Evolutionary conservation across 2,329 filamentous ascomycete genomes (phyloP), one percentile per base, ranked within the genome.

Genomic region (Xylariaceae sp.): DNA sequence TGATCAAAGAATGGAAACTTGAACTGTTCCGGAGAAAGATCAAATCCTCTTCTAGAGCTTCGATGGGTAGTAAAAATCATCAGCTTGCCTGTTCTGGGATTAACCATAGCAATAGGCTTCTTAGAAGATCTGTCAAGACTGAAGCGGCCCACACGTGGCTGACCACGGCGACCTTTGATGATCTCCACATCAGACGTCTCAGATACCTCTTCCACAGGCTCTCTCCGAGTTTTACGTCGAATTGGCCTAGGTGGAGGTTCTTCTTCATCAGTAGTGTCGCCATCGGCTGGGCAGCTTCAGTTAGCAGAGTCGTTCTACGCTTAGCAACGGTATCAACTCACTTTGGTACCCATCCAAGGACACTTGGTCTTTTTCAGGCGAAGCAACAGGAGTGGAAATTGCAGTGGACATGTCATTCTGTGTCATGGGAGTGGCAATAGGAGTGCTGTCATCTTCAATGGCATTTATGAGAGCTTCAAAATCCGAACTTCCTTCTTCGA

Each of bases 191-290:
- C 73, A 40, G 83, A 81, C 26, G 81, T 80, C 50, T 81, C 81
- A 1, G 80, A 81, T 16, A 70, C 66, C 15, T 78, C 78, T 18
- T 78, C 77, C 36, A 62, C 57, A 7, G 65, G 53, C 50, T 70
- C 70, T 30, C 75, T 75, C 47, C 75, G 75, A 58, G 73, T 76
- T 64, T 77, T 82, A 65, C 77, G 80, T 51, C 74, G 72, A 24
- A 77, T 65, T 21, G 76, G 73, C 35, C 76, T 79, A 45, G 81
- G 76, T 10, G 79, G 79, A 20, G 66, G 67, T 13, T 78, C 72
- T 53, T 85, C 82, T 57, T 85, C 82, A 61, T 85, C 82, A 18
- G 82, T 85, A 2, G 82, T 85, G 55, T 85, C 82, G 41, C 82
- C 82, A 70, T 85, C 82, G 66, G 80, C 80, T 83, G 46, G 35